Conservation (phyloP, 2,329 filamentous ascomycete genomes). For the Pseudonectria foliicola region DNA sequence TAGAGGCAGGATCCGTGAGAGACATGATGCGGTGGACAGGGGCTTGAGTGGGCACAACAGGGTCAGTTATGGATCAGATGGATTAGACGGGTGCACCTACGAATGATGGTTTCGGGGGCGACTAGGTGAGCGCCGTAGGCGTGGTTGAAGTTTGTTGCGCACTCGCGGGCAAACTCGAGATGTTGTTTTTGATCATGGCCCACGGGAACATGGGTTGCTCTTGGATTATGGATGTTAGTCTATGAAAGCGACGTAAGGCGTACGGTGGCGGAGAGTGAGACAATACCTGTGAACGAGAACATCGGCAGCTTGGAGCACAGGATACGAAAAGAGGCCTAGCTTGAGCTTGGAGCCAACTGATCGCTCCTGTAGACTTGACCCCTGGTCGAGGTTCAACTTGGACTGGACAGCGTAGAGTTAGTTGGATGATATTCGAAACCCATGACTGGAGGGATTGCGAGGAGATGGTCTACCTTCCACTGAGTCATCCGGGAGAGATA, state of each 20-base stretch:
- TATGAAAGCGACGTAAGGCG: neutral
- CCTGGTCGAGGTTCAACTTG: slow-evolving; percentile 60
- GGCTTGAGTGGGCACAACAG: slow-evolving; percentile 35
- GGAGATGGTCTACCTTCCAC: slow-evolving; percentile 66
- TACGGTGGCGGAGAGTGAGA: neutral
- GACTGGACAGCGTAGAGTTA: slow-evolving; percentile 42
- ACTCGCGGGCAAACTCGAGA: slow-evolving; percentile 83
- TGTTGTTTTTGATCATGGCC: slow-evolving; percentile 95
- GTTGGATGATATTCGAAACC: neutral
- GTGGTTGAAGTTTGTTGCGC: slow-evolving; percentile 82
- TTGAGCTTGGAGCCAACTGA: slow-evolving; percentile 58
- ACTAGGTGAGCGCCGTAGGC: slow-evolving; percentile 58
- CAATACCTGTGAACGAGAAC: slow-evolving; percentile 74
- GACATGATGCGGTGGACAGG: slow-evolving; percentile 86
- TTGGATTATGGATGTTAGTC: slow-evolving; percentile 22
- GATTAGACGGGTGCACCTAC: slow-evolving; percentile 33
- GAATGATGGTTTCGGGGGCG: slow-evolving; percentile 63
- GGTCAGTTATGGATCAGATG: neutral
- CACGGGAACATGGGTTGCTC: slow-evolving; percentile 89
- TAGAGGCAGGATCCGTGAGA: slow-evolving; percentile 64
- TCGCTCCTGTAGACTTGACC: slow-evolving; percentile 51
- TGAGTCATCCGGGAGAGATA: slow-evolving; percentile 98
- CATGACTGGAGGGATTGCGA: neutral
- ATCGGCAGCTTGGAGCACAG: slow-evolving; percentile 90
- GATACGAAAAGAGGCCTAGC: slow-evolving; percentile 90